Evolutionary conservation across 23 red algal species (phyloP).

Genomic region (Cyanidioschyzon merolae): DNA sequence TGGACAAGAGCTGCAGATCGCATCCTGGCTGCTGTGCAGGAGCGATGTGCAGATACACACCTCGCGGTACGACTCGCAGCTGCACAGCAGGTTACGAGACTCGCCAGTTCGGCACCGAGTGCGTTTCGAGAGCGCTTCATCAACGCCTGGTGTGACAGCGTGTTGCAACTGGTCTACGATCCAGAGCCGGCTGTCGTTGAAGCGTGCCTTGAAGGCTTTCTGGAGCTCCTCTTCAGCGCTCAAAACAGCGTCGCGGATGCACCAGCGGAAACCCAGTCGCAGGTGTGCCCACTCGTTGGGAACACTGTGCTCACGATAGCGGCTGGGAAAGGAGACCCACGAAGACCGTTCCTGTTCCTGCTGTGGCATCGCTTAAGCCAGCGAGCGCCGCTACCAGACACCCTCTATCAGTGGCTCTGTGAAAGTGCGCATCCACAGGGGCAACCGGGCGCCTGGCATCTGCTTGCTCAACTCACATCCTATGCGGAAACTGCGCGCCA

Average conservation of each 20-base stretch:
- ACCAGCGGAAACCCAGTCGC: not conserved
- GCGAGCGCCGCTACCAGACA: not conserved
- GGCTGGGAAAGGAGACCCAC: not conserved
- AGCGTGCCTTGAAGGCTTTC: not conserved
- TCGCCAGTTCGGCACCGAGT: not conserved
- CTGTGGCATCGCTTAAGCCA: not conserved
- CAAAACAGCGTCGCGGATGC: not conserved
- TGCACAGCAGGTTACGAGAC: not conserved
- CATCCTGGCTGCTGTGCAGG: not conserved
- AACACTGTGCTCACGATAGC: not conserved
- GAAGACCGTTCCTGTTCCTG: not conserved
- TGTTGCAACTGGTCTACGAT: conserved; percentile 1
- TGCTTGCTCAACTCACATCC: conserved; percentile 1
- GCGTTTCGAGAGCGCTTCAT: not conserved
- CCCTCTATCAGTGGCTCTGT: not conserved
- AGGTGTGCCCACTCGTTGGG: not conserved
- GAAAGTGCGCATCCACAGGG: not conserved
- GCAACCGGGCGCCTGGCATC: conserved; percentile 10
- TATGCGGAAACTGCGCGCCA: not conserved
- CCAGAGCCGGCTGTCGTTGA: not conserved
- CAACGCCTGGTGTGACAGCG: not conserved
- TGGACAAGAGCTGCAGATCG: not conserved
- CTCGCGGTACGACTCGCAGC: not conserved
- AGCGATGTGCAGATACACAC: not conserved
- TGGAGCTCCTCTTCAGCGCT: not conserved